Conservation (phyloP, 345 rosid genomes). For the Euphorbia peplus region DNA sequence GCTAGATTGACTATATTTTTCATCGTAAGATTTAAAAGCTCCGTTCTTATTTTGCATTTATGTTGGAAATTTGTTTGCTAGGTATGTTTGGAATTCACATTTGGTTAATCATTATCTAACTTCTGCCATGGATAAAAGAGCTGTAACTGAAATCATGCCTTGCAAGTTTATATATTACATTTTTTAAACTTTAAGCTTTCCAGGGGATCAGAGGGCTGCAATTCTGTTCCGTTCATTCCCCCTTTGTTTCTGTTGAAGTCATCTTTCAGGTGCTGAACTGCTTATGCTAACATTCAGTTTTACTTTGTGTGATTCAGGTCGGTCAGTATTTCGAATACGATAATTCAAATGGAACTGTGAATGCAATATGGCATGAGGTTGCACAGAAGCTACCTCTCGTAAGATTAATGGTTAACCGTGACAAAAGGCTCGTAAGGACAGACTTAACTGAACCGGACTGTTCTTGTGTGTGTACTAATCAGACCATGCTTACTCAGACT, state of each 20-base stretch:
- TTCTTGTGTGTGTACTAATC: slow-evolving; percentile 75
- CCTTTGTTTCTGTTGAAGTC: too few species aligned
- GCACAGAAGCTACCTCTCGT: slow-evolving; percentile 80
- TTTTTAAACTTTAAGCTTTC: neutral
- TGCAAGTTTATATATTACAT: too few species aligned
- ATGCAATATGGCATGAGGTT: slow-evolving; percentile 87
- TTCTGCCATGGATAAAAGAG: neutral
- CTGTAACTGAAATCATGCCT: too few species aligned
- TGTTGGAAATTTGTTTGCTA: neutral
- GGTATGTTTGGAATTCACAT: neutral
- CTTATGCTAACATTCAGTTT: neutral
- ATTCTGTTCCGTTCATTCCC: neutral
- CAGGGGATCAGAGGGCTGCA: neutral
- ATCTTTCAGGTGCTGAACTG: neutral
- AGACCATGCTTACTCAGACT: slow-evolving; percentile 45
- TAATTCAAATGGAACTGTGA: slow-evolving; percentile 71
- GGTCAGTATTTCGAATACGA: slow-evolving; percentile 58
- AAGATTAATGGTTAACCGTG: slow-evolving; percentile 79
- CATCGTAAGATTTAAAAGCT: neutral
- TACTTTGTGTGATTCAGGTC: slow-evolving; percentile 45
- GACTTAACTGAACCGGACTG: slow-evolving; percentile 56
- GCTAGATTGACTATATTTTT: neutral
- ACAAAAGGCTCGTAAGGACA: slow-evolving; percentile 64
- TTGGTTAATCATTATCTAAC: neutral
- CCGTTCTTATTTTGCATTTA: neutral